Evolutionary conservation across 495 filamentous ascomycete genomes (phyloP).

Genomic region (Penicillium parvum): DNA sequence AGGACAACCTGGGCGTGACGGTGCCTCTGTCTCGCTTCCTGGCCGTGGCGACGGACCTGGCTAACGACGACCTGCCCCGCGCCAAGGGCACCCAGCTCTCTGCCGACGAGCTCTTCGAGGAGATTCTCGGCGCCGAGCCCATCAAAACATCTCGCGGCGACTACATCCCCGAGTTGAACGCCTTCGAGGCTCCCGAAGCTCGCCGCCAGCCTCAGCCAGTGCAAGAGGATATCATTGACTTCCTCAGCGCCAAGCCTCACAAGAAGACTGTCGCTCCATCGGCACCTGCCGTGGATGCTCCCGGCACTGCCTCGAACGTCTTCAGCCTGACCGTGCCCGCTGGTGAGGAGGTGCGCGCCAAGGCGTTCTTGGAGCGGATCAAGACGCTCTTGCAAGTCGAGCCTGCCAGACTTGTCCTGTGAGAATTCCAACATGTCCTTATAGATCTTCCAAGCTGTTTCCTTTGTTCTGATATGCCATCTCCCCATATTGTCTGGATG

Average conservation of each 20-base stretch:
- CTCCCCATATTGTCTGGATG: constrained; percentile 8
- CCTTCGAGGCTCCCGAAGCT: constrained; percentile 40
- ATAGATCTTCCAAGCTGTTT: constrained; percentile 14
- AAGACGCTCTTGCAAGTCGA: constrained; percentile 78
- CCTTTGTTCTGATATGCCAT: constrained; percentile 14
- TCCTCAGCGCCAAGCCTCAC: constrained; percentile 54
- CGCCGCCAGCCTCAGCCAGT: constrained; percentile 26
- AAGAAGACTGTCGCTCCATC: constrained; percentile 22
- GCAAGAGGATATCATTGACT: constrained; percentile 67
- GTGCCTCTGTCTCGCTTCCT: constrained; percentile 86
- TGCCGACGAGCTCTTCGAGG: constrained; percentile 80
- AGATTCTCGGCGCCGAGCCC: constrained; percentile 71
- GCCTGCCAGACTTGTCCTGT: constrained; percentile 70
- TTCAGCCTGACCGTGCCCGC: constrained; percentile 74
- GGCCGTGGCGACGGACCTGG: constrained; percentile 72
- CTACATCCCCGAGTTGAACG: constrained; percentile 72
- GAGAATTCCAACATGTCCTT: constrained; percentile 19
- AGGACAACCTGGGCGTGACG: constrained; percentile 67
- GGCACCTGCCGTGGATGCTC: constrained; percentile 20
- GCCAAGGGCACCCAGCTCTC: constrained; percentile 56
- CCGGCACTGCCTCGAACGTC: constrained; percentile 56
- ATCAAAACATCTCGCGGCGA: constrained; percentile 49
- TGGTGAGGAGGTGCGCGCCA: constrained; percentile 74
- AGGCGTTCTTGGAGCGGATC: constrained; percentile 74
- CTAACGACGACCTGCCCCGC: constrained; percentile 78